Evolutionary conservation across 768 basidiomycete species (phyloP), one percentile per base, ranked within the genome.

Genomic region (Jaapia argillacea): DNA sequence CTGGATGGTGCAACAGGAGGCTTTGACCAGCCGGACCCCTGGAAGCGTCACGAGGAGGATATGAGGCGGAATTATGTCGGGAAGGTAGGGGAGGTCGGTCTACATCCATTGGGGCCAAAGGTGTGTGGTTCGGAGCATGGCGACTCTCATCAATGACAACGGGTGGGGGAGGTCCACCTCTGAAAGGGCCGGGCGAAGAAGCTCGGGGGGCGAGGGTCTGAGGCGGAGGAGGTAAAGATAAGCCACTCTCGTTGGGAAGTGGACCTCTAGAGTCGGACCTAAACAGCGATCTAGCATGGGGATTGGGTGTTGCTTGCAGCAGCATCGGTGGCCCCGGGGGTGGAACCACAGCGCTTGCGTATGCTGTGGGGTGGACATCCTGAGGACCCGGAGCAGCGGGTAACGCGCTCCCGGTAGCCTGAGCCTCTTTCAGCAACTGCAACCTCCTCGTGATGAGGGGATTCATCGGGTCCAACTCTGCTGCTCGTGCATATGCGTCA

Each of bases 331-430:
- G 82, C 0, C 85, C 85, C 2, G 61, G 75, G 22, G 85, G 82
- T 10, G 81, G 82, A 1, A 81, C 74, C 20, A 82, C 75, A 0
- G 81, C 74, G 47, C 79, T 85, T 0, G 88, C 86, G 53, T 96
- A 97, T 4, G 90, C 90, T 3, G 90, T 94, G 1, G 93, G 93
- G 54, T 97, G 93, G 0, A 97, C 93, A 53, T 97, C 93, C 52
- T 93, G 87, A 4, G 93, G 92, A 2, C 85, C 84, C 31, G 93
- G 93, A 5, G 92, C 87, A 33, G 88, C 84, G 36, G 85, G 90
- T 5, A 92, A 64, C 40, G 79, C 76, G 6, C 75, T 72, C 13
- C 86, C 86, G 2, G 82, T 76, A 6, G 66, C 64, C 58, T 94
- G 87, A 0, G 85, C 89, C 44, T 75, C 84, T 65, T 79, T 82